Evolutionary conservation across 2,329 filamentous ascomycete species (phyloP), one percentile per base, ranked within the genome.

Genomic region (Ceratocystiopsis brevicomis): DNA sequence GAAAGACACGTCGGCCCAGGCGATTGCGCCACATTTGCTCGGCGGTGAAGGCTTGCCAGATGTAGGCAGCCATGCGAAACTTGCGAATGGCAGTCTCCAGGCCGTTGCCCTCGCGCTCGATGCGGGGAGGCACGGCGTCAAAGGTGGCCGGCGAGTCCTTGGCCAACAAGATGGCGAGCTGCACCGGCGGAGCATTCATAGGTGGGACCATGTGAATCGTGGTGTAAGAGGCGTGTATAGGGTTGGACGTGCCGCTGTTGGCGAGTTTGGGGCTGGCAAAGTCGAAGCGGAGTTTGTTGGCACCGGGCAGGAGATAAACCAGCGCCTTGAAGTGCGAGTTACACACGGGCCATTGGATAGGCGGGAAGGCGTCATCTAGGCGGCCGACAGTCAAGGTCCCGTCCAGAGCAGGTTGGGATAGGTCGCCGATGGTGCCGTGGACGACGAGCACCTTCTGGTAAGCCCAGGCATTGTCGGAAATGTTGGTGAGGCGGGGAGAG

Each of bases 41-140:
- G 8, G 84, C 85, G 0, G 88, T 96, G 54, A 93, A 96, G 9
- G 87, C 85, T 58, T 98, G 90, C 87, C 90, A 96, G 14, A 96
- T 67, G 57, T 96, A 95, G 19, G 85, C 88, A 16, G 86, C 81
- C 81, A 93, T 95, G 49, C 87, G 76, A 57, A 90, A 95, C 57
- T 98, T 98, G 53, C 74, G 76, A 42, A 93, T 70, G 0, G 90
- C 90, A 9, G 74, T 76, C 12, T 87, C 78, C 34, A 96, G 57
- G 1, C 71, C 72, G 58, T 94, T 93, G 16, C 84, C 87, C 65
- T 93, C 87, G 51, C 71, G 76, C 58, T 82, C 75, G 44, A 73
- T 65, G 40, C 82, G 73, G 44, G 84, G 76, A 1, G 85, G 86
- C 15, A 78, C 71, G 4, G 84, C 78, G 61, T 96, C 87, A 53